These are phyloP conservation scores for Stygiomarasmius scandens DNA, from an alignment of 1,284 basidiomycete species.

Conservation along the genomic window DNA sequence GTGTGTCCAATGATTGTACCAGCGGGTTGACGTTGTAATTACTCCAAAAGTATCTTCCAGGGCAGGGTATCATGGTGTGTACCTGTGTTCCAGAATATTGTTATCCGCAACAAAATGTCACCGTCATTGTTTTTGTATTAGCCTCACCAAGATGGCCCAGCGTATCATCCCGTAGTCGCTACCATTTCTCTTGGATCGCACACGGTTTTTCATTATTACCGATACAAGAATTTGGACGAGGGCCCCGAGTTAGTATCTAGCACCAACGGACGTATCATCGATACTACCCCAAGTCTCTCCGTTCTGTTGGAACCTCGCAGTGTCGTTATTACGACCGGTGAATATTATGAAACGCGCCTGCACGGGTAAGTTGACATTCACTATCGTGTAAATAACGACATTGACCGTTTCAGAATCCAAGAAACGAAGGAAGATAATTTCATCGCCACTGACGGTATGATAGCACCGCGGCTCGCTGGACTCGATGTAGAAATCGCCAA, in stretches of 20 bases:
- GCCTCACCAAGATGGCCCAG: slow-evolving; percentile 93
- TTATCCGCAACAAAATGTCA: slow-evolving; percentile 4
- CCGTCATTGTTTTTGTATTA: slow-evolving; percentile 33
- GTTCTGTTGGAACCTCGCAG: slow-evolving; percentile 84
- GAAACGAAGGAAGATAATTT: slow-evolving; percentile 52
- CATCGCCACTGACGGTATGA: slow-evolving; percentile 22
- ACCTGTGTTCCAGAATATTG: slow-evolving; percentile 7
- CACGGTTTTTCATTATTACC: slow-evolving; percentile 84
- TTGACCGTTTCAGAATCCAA: slow-evolving; percentile 49
- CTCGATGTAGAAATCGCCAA: slow-evolving; percentile 56
- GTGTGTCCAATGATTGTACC: slow-evolving; percentile 35
- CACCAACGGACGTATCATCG: slow-evolving; percentile 53
- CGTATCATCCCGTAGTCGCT: slow-evolving; percentile 87
- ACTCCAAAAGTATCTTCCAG: slow-evolving; percentile 70
- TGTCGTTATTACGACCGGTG: slow-evolving; percentile 72
- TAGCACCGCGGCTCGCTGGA: slow-evolving; percentile 25
- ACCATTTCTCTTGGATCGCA: slow-evolving; percentile 89
- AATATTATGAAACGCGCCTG: slow-evolving; percentile 70
- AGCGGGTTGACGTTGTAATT: slow-evolving; percentile 7
- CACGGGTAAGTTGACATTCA: slow-evolving; percentile 53
- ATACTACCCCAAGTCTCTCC: slow-evolving; percentile 66
- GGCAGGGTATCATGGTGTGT: slow-evolving; percentile 89
- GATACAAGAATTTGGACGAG: slow-evolving; percentile 46
- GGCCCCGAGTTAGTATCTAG: neutral
- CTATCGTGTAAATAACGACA: no score